phyloP scores from a whole-genome alignment of 352 stramenopile genomes.

The Aphanomyces stellatus region DNA sequence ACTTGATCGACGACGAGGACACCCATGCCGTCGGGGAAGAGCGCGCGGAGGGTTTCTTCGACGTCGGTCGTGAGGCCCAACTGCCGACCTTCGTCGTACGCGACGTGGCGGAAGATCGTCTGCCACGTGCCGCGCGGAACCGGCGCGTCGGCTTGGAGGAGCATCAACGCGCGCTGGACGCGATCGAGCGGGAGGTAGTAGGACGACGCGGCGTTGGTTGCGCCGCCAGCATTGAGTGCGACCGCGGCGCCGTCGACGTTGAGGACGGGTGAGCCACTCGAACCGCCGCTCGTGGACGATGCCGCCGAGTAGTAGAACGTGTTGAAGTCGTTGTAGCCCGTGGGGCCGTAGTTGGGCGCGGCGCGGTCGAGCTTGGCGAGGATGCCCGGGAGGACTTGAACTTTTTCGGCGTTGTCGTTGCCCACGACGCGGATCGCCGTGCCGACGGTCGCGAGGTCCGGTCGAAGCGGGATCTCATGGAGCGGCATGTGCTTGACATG shows the following conservation, averaged over 20 bases:
- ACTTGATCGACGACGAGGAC: constrained; percentile 87
- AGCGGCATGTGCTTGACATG: constrained; percentile 82
- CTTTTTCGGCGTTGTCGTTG: constrained; percentile 88
- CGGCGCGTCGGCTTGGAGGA: constrained; percentile 41
- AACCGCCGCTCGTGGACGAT: constrained; percentile 79
- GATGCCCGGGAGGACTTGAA: constrained; percentile 84
- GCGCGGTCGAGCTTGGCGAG: constrained; percentile 88
- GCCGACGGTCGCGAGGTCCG: constrained; percentile 80
- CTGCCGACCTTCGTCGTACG: constrained; percentile 83
- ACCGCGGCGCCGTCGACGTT: constrained; percentile 83
- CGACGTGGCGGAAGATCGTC: constrained; percentile 82
- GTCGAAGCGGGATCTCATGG: constrained; percentile 76
- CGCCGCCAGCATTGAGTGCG: constrained; percentile 84
- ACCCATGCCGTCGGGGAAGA: constrained; percentile 72
- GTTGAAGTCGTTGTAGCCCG: constrained; percentile 89
- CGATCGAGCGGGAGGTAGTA: constrained; percentile 88
- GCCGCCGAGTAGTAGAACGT: constrained; percentile 89
- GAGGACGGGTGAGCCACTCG: constrained; percentile 81
- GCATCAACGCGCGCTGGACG: constrained; percentile 66
- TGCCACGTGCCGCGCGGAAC: constrained; percentile 72
- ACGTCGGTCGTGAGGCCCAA: constrained; percentile 61
- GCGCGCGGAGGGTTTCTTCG: constrained; percentile 52
- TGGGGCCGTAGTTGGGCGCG: constrained; percentile 77
- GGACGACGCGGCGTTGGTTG: constrained; percentile 76
- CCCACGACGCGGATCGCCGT: constrained; percentile 87